Evolutionary conservation across 441 rosid genomes (phyloP).

Genomic region (Adansonia rubrostipa): DNA sequence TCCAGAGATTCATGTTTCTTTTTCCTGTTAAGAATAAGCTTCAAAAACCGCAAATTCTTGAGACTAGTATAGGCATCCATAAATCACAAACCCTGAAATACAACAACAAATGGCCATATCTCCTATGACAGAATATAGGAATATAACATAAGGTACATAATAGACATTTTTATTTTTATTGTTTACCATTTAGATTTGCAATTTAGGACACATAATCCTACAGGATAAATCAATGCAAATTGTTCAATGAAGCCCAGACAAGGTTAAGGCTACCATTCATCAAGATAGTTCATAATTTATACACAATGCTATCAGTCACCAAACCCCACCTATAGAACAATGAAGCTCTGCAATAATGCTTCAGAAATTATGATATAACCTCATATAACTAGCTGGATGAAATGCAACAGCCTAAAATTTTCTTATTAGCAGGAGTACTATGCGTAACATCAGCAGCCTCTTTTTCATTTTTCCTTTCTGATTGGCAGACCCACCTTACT

Average conservation of each 20-base stretch:
- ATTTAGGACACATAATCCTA: background rate
- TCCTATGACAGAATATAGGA: background rate
- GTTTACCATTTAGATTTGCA: background rate
- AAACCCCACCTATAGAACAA: background rate
- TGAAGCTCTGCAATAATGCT: background rate
- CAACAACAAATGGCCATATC: background rate
- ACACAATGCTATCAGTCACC: background rate
- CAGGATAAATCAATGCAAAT: background rate
- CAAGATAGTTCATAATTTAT: background rate
- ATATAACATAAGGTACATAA: background rate
- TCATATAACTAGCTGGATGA: slow-evolving; percentile 2
- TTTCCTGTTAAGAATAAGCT: background rate
- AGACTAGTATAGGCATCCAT: slow-evolving; percentile 15
- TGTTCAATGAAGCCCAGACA: background rate
- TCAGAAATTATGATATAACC: background rate
- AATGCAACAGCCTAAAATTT: background rate
- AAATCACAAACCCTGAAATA: background rate
- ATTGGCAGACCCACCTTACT: background rate
- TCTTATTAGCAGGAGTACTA: slow-evolving; percentile 1
- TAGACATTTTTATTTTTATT: background rate
- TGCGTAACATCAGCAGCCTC: slow-evolving; percentile 2
- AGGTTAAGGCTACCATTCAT: background rate
- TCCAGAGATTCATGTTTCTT: slow-evolving; percentile 13
- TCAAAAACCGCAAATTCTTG: slow-evolving; percentile 17
- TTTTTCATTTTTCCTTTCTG: slow-evolving; percentile 21